These are phyloP conservation scores for Pseudogymnoascus verrucosus DNA, from an alignment of 2,329 filamentous ascomycete species.

Conservation along the genomic window DNA sequence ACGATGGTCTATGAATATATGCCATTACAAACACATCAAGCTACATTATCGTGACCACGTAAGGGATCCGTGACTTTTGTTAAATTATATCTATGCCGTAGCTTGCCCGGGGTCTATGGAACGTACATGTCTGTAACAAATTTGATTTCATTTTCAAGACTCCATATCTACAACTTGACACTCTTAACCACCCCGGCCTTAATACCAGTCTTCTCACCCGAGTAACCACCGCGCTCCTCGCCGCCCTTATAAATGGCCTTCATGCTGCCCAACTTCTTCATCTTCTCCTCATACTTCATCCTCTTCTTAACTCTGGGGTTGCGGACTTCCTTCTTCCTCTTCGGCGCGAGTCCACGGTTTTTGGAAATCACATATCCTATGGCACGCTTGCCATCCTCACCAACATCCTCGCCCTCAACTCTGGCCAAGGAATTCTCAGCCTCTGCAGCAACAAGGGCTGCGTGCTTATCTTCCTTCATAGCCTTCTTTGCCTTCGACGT, in stretches of 20 bases:
- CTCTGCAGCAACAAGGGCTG: conserved; percentile 49
- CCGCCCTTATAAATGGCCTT: conserved; percentile 80
- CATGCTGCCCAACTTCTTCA: conserved; percentile 91
- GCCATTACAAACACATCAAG: background rate
- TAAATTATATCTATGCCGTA: background rate
- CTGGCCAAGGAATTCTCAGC: conserved; percentile 55
- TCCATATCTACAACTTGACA: conserved; percentile 67
- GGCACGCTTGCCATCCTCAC: conserved; percentile 79
- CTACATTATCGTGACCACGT: background rate
- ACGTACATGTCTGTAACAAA: background rate
- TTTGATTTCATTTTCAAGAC: background rate
- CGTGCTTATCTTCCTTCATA: conserved; percentile 56
- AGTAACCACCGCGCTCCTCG: conserved; percentile 76
- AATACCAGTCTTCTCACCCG: conserved; percentile 89
- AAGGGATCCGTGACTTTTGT: background rate
- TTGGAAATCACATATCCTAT: conserved; percentile 93
- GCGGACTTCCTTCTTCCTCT: conserved; percentile 85
- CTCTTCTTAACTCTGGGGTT: conserved; percentile 98
- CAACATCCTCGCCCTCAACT: conserved; percentile 59
- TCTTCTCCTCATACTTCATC: conserved; percentile 91
- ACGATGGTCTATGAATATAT: background rate
- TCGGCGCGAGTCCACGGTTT: conserved; percentile 90
- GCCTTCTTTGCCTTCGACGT: conserved; percentile 61
- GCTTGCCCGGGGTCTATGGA: background rate
- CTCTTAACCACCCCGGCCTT: conserved; percentile 91